phyloP scores from a whole-genome alignment of 495 filamentous ascomycete species.

The Staphylotrichum longicolle region DNA sequence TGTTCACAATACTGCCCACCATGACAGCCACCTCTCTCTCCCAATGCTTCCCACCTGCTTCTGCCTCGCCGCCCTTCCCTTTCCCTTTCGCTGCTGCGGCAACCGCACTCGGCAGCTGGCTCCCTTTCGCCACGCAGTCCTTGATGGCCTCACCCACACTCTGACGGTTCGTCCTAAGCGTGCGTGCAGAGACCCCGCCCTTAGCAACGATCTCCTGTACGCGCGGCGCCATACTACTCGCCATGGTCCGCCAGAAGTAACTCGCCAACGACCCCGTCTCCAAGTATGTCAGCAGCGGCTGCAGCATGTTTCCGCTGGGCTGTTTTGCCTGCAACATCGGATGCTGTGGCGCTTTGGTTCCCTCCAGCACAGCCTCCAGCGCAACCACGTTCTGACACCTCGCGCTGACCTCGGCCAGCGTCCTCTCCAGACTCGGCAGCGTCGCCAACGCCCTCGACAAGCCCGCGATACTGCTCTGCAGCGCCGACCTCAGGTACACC shows the following conservation, averaged over 20 bases:
- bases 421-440: constrained; percentile 77
- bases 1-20: constrained; percentile 68
- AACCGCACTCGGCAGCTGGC: constrained; percentile 53
- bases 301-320: constrained; percentile 49
- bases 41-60: constrained; percentile 48
- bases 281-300: constrained; percentile 69
- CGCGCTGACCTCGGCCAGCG: constrained; percentile 75
- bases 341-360: constrained; percentile 62
- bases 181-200: constrained; percentile 80
- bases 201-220: constrained; percentile 79
- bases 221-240: constrained; percentile 68
- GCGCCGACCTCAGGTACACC: constrained; percentile 69
- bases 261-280: constrained; percentile 85
- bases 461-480: constrained; percentile 70
- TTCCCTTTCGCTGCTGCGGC: constrained; percentile 41
- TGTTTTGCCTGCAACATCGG: constrained; percentile 51
- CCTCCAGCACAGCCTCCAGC: constrained; percentile 72
- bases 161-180: constrained; percentile 71
- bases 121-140: constrained; percentile 77
- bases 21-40: constrained; percentile 95
- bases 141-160: constrained; percentile 71
- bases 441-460: constrained; percentile 71
- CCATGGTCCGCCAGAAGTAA: constrained; percentile 88
- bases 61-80: constrained; percentile 39
- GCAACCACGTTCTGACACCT: constrained; percentile 89